Conservation (phyloP, 208 protist species). For the Leishmania martiniquensis region DNA sequence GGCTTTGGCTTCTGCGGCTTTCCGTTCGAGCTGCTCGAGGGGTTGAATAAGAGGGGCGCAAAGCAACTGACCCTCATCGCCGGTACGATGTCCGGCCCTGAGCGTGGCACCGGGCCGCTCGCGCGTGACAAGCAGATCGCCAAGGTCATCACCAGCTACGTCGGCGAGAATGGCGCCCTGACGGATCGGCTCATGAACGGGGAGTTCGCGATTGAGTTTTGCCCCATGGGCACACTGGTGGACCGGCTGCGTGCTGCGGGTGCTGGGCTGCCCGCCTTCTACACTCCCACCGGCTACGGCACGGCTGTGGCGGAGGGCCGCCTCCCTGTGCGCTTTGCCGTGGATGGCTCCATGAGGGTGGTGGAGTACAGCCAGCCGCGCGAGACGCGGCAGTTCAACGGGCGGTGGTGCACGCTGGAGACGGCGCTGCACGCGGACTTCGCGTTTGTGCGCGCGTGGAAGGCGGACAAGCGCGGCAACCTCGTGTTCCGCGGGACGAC, state of each 20-base stretch:
- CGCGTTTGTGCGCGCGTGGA: conserved; percentile 91
- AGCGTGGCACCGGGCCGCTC: conserved; percentile 90
- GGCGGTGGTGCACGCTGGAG: conserved; percentile 87
- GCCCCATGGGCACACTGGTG: conserved; percentile 94
- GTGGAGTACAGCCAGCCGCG: conserved; percentile 41
- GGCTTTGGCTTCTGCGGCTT: conserved; percentile 95
- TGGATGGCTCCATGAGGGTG: conserved; percentile 65
- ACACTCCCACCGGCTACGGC: conserved; percentile 91
- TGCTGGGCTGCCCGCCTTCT: conserved; percentile 96
- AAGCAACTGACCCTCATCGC: conserved; percentile 90
- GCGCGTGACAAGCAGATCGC: conserved; percentile 75
- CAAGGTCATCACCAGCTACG: conserved; percentile 90
- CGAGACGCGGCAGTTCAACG: conserved; percentile 84
- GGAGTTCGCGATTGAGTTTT: conserved; percentile 94
- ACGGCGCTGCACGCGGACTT: conserved; percentile 90
- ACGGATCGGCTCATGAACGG: conserved; percentile 87
- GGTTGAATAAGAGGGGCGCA: conserved; percentile 42
- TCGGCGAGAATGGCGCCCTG: conserved; percentile 93
- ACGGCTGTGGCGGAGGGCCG: conserved; percentile 75
- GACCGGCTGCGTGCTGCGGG: conserved; percentile 91
- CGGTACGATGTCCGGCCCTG: conserved; percentile 87
- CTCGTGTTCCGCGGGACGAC: conserved; percentile 84
- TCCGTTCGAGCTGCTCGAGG: conserved; percentile 85
- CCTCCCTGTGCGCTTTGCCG: conserved; percentile 87
- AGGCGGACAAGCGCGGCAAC: conserved; percentile 81